Percentiles rank a stretch among this genome's conserved stretches.
Conservation (phyloP, 768 basidiomycete species). For the Boletus rufocinnamomeus region DNA sequence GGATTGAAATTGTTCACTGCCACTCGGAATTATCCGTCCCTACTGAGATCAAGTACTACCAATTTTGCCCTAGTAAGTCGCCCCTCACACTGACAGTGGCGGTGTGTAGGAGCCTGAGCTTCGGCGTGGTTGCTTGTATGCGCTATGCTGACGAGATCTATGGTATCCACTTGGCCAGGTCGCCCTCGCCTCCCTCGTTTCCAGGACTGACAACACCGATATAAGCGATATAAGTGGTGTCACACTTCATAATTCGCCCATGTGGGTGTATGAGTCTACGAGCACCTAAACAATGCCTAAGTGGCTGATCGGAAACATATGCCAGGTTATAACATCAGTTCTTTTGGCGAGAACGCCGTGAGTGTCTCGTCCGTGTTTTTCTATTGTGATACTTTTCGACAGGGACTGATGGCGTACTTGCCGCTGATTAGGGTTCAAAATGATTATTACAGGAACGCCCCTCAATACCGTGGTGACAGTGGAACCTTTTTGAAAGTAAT, state of each 20-base stretch:
- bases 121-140: background rate
- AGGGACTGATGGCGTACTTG: background rate
- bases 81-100: too few relatives aligned
- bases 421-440: constrained; percentile 5
- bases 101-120: background rate
- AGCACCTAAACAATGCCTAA: background rate
- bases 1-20: too few relatives aligned
- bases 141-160: constrained; percentile 1
- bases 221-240: constrained; percentile 23
- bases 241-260: constrained; percentile 12
- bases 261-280: constrained; percentile 1
- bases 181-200: constrained; percentile 13
- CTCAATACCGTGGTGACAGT: background rate
- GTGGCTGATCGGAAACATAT: background rate
- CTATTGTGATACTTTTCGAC: background rate
- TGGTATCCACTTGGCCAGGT: background rate
- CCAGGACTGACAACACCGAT: constrained; percentile 6
- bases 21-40: too few relatives aligned
- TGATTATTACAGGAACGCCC: constrained; percentile 13
- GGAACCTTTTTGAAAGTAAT: constrained; percentile 16
- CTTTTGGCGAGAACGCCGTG: constrained; percentile 3
- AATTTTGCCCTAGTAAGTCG: too few relatives aligned
- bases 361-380: constrained; percentile 4
- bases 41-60: too few relatives aligned
- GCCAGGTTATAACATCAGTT: constrained; percentile 19